These are phyloP conservation scores for Schizopora paradoxa DNA, from an alignment of 1,284 basidiomycete genomes.

Conservation along the genomic window DNA sequence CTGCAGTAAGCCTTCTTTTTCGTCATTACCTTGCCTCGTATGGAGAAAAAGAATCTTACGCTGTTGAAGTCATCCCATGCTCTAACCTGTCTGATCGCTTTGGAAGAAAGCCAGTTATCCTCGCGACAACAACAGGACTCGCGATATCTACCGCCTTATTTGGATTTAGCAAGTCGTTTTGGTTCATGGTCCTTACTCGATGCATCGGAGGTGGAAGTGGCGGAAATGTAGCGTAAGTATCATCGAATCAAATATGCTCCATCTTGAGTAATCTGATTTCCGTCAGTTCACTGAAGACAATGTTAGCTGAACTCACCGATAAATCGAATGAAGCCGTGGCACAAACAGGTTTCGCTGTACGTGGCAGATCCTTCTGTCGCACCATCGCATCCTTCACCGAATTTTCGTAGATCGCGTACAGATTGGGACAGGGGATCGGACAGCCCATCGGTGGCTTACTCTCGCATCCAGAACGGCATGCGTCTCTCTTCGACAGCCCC, in stretches of 20 bases:
- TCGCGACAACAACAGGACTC: conserved; percentile 14
- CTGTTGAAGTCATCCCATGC: conserved; percentile 13
- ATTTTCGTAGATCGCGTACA: conserved; percentile 4
- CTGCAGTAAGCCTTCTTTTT: conserved; percentile 2
- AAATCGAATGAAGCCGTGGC: not conserved
- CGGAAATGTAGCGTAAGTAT: not conserved
- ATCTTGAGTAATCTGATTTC: not conserved
- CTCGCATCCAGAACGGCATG: conserved; percentile 18
- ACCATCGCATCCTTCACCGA: not conserved
- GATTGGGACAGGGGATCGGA: conserved; percentile 6
- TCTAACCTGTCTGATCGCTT: conserved; percentile 11
- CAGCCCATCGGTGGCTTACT: conserved; percentile 20
- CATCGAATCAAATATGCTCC: not conserved
- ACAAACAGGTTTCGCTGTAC: not conserved
- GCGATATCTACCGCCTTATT: conserved; percentile 6
- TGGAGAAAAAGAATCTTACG: too few species aligned
- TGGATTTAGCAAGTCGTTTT: conserved; percentile 13
- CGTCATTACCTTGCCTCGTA: not conserved
- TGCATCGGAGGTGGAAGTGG: conserved; percentile 11
- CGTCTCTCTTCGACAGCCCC: conserved; percentile 12
- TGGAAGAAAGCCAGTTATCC: conserved; percentile 17
- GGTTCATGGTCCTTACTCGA: conserved; percentile 11
- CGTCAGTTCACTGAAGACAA: conserved; percentile 10
- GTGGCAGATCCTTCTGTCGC: not conserved
- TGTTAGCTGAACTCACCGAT: conserved; percentile 12